Conservation (phyloP, 225 moss, liverwort and hornwort genomes). For the Antitrichia curtipendula region DNA sequence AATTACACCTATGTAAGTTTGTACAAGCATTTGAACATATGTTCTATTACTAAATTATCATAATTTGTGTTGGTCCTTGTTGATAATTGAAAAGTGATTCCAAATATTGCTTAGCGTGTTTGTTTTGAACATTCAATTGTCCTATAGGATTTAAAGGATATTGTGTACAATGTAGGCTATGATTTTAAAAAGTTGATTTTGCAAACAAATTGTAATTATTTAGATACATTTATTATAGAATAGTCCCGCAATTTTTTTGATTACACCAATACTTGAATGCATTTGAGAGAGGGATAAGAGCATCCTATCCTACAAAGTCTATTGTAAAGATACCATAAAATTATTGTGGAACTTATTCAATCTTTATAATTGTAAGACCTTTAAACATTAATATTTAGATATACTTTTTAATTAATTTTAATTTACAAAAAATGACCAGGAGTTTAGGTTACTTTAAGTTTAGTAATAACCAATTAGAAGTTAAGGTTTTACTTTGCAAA, state of each 20-base stretch:
- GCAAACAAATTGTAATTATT: not conserved
- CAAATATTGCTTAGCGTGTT: rapidly evolving
- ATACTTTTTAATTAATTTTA: not conserved
- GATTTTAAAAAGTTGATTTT: not conserved
- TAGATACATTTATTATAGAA: not conserved
- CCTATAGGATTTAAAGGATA: too few relatives aligned
- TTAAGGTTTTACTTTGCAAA: not conserved
- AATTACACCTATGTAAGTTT: not conserved
- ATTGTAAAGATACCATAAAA: not conserved
- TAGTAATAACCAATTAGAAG: not conserved
- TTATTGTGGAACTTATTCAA: not conserved
- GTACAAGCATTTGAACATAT: not conserved
- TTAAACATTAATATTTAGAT: not conserved
- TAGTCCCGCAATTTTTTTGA: rapidly evolving
- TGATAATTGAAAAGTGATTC: not conserved
- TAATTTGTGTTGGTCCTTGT: not conserved
- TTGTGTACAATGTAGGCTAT: not conserved
- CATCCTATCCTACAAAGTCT: not conserved
- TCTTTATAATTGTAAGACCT: not conserved
- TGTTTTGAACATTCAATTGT: not conserved
- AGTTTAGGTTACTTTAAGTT: not conserved
- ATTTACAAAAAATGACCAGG: not conserved
- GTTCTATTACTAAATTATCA: not conserved
- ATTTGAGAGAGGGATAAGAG: rapidly evolving
- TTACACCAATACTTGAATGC: not conserved